Evolutionary conservation across 2,329 filamentous ascomycete genomes (phyloP), one percentile per base, ranked within the genome.

Genomic region (Fusarium sp.): DNA sequence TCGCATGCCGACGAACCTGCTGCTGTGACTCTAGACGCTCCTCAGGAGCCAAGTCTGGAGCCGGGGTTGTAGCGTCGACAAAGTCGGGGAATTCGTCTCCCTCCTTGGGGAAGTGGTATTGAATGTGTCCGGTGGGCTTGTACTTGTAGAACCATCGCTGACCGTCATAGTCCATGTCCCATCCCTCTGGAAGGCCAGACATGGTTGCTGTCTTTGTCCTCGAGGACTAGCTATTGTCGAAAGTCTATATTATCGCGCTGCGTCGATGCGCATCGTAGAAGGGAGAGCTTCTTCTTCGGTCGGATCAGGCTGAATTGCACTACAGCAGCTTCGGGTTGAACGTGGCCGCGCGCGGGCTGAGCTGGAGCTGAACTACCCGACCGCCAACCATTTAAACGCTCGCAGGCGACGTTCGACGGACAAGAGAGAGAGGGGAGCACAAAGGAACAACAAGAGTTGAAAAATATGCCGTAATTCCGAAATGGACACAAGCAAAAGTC

Each of bases 71-170:
- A 16, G 78, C 77, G 61, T 81, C 80, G 65, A 85, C 73, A 69
- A 81, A 85, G 70, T 86, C 83, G 50, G 86, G 85, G 57, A 85
- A 89, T 77, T 88, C 86, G 71, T 89, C 86, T 67, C 86, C 86
- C 5, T 83, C 81, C 44, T 81, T 81, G 6, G 86, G 86, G 67
- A 88, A 89, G 63, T 84, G 83, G 72, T 83, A 89, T 74, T 88
- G 86, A 14, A 83, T 77, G 34, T 83, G 78, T 9, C 86, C 86
- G 8, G 83, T 87, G 23, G 86, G 78, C 67, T 81, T 84, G 78
- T 86, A 87, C 56, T 81, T 82, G 74, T 86, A 89, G 77, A 87
- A 84, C 86, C 86, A 89, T 25, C 86, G 83, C 18, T 69, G 71
- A 58, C 86, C 86, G 68, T 88, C 86, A 70, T 88, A 87, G 75